Evolutionary conservation across 2,329 filamentous ascomycete genomes (phyloP), one percentile per base, ranked within the genome.

Genomic region (Fusarium fracticaudum): DNA sequence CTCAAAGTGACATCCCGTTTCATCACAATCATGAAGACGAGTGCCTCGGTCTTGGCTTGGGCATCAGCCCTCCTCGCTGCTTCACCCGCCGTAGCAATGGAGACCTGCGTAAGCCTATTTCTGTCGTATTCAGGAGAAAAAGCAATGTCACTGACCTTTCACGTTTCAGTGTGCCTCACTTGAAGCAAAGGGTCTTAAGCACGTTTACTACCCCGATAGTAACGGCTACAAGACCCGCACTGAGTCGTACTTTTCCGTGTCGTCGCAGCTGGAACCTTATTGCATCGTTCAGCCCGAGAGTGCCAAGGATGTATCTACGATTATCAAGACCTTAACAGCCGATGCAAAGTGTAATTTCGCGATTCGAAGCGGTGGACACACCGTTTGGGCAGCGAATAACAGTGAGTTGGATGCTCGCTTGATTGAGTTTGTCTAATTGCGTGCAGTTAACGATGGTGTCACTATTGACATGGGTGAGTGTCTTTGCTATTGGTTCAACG

Each of bases 231-330:
- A 66, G 40, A 51, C 59, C 10, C 70, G 76, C 43, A 72, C 71
- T 26, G 22, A 69, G 24, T 76, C 76, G 18, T 79, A 79, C 63
- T 79, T 77, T 29, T 79, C 76, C 8, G 57, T 75, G 26, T 75
- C 70, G 29, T 72, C 74, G 4, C 71, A 69, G 9, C 43, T 77
- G 29, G 43, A 66, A 1, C 74, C 78, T 3, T 76, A 69, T n/a
- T 80, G 77, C 14, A 77, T 80, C n/a, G 75, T 80, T 22, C 71
- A 72, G 50, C 77, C 78, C 8, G 57, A 57, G 31, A 69, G 51
- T 6, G 60, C 76, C 5, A 65, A 75, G 29, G 69, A 80, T 26
- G 75, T 79, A 1, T 71, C 77, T 80, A 15, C 26, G 12, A 68
- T 68, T n/a, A 20, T 68, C 17, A 68, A 67, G 45, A 62, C 63